Percentiles rank a stretch among this genome's conserved stretches.
Evolutionary conservation across 2,329 filamentous ascomycete species (phyloP).

Genomic region (Aspergillus sp.): DNA sequence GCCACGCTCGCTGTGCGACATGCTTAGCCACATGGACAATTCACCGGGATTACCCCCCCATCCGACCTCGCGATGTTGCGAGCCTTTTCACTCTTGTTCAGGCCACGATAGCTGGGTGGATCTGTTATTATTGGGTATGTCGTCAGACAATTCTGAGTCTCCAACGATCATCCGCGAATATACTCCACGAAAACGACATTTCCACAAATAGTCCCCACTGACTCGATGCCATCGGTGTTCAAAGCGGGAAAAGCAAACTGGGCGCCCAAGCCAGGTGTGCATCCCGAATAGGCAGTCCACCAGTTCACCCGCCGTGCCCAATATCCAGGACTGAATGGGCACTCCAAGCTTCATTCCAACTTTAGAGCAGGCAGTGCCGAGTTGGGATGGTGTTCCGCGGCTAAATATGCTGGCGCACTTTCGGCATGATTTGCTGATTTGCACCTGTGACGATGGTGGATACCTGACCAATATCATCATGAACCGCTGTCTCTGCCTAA

Average conservation of each 20-base stretch:
- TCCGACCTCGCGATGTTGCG: not conserved
- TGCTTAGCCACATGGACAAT: not conserved
- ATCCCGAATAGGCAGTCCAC: not conserved
- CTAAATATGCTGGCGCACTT: not conserved
- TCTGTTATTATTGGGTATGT: not conserved
- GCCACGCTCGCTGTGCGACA: not conserved
- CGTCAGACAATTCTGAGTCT: not conserved
- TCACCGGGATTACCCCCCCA: not conserved
- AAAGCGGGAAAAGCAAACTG: not conserved
- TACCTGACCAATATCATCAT: not conserved
- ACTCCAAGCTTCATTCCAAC: not conserved
- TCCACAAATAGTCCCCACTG: not conserved
- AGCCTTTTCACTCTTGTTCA: not conserved
- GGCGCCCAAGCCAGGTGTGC: not conserved
- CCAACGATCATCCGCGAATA: not conserved
- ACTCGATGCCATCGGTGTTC: no score
- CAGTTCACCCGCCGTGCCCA: not conserved
- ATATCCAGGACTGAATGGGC: not conserved
- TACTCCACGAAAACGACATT: not conserved
- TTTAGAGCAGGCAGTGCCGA: not conserved
- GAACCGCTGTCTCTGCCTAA: not conserved
- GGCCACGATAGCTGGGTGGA: not conserved
- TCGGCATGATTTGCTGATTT: not conserved
- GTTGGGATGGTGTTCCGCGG: not conserved
- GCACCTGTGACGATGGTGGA: not conserved